Base-by-base conservation (phyloP, 2,329 filamentous ascomycete species). In the Alternaria novae-zelandiae region DNA sequence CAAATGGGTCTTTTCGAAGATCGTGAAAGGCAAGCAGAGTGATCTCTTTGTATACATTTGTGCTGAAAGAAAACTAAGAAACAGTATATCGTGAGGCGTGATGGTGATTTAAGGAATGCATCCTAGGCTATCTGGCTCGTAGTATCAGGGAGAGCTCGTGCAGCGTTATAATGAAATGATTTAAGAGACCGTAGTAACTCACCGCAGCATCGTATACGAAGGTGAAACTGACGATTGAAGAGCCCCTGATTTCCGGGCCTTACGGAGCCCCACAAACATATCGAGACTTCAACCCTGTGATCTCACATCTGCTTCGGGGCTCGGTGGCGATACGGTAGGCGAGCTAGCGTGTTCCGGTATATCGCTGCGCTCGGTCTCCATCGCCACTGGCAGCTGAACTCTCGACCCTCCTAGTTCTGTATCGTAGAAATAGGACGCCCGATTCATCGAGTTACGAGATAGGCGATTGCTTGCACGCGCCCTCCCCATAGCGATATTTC, bases 401-500 rank as follows among this genome's bases (percentile, higher is more conserved):
- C 44, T 50, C 5, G 60, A 49, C 26, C 25, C 32, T 20, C 50
- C 15, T 9, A 50, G 56, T 17, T 63, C 60, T 7, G 25, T 32
- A 45, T 20, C 44, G 23, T 59, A 59, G 5, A 63, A 11, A 13
- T 55, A 61, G 23, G 59, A 49, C 10, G 41, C 17, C 13, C 20
- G 50, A n/a, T 45, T 43, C 15, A 54, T 26, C n/a, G 56, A 63
- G 21, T 9, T 26, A 13, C 32, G 45, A 10, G 61, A 64, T 41
- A 61, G 30, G 25, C 54, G 61, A 53, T 65, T 61, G 3, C 13
- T 12, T 30, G 55, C 53, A 43, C 44, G 62, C 15, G 46, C 50
- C 26, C 64, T 54, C 6, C 55, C 17, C 4, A 30, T 21, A 8
- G 47, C 30, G 11, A 61, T 57, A 26, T 49, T 65, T 28, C 65